phyloP scores from a whole-genome alignment of 2,329 filamentous ascomycete genomes.

The Cyphellophora attinorum region DNA sequence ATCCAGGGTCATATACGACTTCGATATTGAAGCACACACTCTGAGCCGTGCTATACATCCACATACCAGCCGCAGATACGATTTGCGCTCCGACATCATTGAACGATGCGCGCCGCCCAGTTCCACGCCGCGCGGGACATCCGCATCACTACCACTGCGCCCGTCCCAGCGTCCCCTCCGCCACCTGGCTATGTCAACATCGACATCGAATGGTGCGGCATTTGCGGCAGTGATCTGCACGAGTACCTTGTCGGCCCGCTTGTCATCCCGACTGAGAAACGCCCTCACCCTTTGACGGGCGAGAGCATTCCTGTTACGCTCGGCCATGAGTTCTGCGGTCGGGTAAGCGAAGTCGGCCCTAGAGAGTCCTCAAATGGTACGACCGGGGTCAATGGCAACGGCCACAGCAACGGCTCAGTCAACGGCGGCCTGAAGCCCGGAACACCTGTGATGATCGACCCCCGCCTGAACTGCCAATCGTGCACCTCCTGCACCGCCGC shows the following conservation, averaged over 20 bases:
- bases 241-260: constrained; percentile 27
- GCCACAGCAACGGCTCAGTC: no score
- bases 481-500: constrained; percentile 41
- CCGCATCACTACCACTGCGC: constrained; percentile 30
- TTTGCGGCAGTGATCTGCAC: constrained; percentile 27
- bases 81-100: no score
- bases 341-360: constrained; percentile 40
- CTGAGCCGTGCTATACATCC: no score
- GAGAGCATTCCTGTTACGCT: constrained; percentile 41
- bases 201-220: constrained; percentile 18
- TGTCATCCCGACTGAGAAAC: constrained; percentile 33
- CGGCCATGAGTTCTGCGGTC: constrained; percentile 44
- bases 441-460: constrained; percentile 38
- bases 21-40: no score
- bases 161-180: constrained; percentile 27
- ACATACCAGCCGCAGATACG: no score
- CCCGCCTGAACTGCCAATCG: constrained; percentile 44
- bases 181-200: constrained; percentile 31
- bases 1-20: no score
- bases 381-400: no score
- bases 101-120: constrained; percentile 35
- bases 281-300: constrained; percentile 43
- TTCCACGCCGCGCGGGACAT: constrained; percentile 35
- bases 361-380: no score
- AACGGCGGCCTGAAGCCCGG: constrained; percentile 37